These are phyloP conservation scores for Ophiostoma perfectum DNA, from an alignment of 2,329 filamentous ascomycete genomes.

Conservation along the genomic window DNA sequence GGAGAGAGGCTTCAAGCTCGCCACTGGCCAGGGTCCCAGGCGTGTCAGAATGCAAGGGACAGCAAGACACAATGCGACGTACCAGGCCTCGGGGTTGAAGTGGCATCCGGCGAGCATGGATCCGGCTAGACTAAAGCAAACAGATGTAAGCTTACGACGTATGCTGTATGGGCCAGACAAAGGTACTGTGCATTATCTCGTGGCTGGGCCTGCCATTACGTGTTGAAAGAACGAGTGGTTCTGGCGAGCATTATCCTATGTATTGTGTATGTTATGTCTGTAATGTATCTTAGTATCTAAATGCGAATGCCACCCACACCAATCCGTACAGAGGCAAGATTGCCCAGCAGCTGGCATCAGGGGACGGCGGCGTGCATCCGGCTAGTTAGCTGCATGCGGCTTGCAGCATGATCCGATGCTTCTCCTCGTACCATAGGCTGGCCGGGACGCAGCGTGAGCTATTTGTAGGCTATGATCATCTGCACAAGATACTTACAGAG, in stretches of 20 bases:
- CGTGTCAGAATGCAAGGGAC: not conserved
- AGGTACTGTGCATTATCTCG: no score
- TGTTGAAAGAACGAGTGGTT: no score
- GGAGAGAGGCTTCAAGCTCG: no score
- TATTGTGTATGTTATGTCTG: no score
- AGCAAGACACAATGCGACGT: not conserved
- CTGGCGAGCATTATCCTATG: no score
- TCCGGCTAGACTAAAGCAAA: not conserved
- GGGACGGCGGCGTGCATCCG: not conserved
- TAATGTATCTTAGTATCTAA: not conserved
- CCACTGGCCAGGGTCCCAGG: not conserved
- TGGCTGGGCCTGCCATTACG: no score
- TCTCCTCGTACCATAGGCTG: no score
- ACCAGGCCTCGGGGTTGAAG: not conserved
- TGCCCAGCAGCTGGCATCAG: conserved; percentile 3
- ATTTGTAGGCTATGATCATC: no score
- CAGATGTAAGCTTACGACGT: no score
- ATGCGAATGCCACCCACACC: not conserved
- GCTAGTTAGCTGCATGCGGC: not conserved
- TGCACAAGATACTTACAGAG: no score
- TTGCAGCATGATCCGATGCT: not conserved
- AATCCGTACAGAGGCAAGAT: not conserved
- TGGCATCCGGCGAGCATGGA: not conserved
- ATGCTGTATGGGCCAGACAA: no score
- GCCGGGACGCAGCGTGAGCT: no score